A percentile compares a stretch with the other conserved stretches of the same genome.
Evolutionary conservation across 1,284 basidiomycete species (phyloP).

Genomic region (Taiwanofungus camphoratus): DNA sequence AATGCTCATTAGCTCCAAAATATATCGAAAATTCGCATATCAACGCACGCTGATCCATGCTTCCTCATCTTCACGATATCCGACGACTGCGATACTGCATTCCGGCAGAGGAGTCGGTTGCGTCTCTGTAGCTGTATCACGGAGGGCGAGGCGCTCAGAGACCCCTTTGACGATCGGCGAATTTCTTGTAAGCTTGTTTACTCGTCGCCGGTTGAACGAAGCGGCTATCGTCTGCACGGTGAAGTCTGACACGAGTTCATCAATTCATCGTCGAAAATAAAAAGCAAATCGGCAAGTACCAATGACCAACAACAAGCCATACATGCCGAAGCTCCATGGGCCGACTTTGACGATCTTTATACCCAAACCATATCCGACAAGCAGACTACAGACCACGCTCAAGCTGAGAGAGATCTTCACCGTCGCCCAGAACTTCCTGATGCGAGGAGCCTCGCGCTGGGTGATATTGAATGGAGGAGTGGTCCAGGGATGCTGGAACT

Average conservation of each 20-base stretch:
- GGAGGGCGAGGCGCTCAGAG: conserved; percentile 7
- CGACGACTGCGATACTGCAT: conserved; percentile 17
- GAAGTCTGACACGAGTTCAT: conserved; percentile 9
- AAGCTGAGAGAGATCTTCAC: conserved; percentile 10
- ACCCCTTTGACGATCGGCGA: conserved; percentile 12
- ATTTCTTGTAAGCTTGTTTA: conserved; percentile 7
- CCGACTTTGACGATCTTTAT: conserved; percentile 11
- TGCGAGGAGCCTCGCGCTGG: conserved; percentile 8
- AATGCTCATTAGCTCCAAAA: not conserved
- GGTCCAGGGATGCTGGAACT: conserved; percentile 11
- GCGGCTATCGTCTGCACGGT: conserved; percentile 14
- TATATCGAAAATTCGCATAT: not conserved
- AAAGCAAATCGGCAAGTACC: conserved; percentile 1
- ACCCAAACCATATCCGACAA: conserved; percentile 10
- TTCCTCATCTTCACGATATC: conserved; percentile 17
- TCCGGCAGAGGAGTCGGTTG: conserved; percentile 10
- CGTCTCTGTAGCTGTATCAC: conserved; percentile 7
- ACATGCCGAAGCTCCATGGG: conserved; percentile 13
- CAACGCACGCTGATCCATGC: conserved; percentile 14
- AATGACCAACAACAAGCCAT: conserved; percentile 10
- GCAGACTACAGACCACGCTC: conserved; percentile 7
- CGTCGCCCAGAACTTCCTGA: conserved; percentile 5
- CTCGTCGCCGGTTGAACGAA: conserved; percentile 12
- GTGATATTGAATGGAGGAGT: conserved; percentile 14
- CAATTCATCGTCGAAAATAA: not conserved